A percentile compares a stretch with the other conserved stretches of the same genome.
These are phyloP conservation scores for Mycena metata DNA, from an alignment of 768 basidiomycete genomes.

Conservation along the genomic window DNA sequence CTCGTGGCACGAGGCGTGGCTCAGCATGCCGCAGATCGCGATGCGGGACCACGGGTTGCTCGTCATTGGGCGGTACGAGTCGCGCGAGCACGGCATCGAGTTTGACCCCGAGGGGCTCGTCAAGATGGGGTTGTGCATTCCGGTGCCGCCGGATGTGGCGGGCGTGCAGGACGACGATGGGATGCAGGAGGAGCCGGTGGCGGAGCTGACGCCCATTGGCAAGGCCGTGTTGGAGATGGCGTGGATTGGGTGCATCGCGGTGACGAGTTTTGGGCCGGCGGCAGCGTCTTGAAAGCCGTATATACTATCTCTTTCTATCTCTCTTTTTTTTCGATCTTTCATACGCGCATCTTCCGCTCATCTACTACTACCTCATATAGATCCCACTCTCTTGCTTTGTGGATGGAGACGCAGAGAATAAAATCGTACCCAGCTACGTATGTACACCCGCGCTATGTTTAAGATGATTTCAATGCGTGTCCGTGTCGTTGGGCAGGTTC, in stretches of 20 bases:
- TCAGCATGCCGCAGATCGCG: slow-evolving; percentile 56
- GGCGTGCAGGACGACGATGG: slow-evolving; percentile 47
- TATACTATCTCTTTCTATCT: slow-evolving; percentile 20
- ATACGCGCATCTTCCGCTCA: slow-evolving; percentile 18
- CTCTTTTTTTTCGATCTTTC: too few species aligned
- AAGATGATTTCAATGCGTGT: slow-evolving; percentile 9
- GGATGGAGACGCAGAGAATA: slow-evolving; percentile 29
- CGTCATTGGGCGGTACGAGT: slow-evolving; percentile 72
- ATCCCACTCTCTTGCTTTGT: slow-evolving; percentile 27
- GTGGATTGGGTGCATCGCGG: slow-evolving; percentile 65
- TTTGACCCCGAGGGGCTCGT: slow-evolving; percentile 86
- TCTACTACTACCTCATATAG: slow-evolving; percentile 10
- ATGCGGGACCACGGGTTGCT: slow-evolving; percentile 53
- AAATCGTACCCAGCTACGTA: slow-evolving; percentile 25
- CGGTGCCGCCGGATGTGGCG: slow-evolving; percentile 41
- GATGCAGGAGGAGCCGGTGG: slow-evolving; percentile 58
- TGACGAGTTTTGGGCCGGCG: slow-evolving; percentile 61
- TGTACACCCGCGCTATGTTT: slow-evolving; percentile 23
- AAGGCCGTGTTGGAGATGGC: slow-evolving; percentile 70
- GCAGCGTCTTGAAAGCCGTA: slow-evolving; percentile 28
- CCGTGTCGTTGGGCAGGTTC: too few species aligned
- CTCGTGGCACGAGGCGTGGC: slow-evolving; percentile 65
- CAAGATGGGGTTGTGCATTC: slow-evolving; percentile 76
- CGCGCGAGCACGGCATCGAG: slow-evolving; percentile 77
- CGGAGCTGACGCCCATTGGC: slow-evolving; percentile 65